Base-by-base conservation (phyloP, 495 filamentous ascomycete species). In the Aspergillus sclerotioniger region DNA sequence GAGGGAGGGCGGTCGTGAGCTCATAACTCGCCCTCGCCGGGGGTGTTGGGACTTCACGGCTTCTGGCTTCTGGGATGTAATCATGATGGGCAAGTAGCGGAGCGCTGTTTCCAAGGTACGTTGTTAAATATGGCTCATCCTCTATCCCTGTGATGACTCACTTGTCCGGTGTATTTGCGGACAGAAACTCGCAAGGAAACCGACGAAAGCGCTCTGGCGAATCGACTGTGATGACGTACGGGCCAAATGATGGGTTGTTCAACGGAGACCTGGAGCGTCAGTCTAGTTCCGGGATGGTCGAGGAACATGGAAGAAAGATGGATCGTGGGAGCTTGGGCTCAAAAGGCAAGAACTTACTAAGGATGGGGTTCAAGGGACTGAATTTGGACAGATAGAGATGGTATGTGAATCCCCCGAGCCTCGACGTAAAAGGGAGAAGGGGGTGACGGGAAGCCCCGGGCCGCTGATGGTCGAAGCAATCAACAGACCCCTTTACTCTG, bases 1-100 rank as follows among this genome's bases (percentile, higher is more conserved):
- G 20, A 70, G 60, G 9, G 71, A 59, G 28, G 72, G 67, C 33
- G 67, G 68, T 8, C 61, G 49, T 12, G 64, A 59, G 58, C 67
- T 71, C 66, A 75, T 64, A 46, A 63, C 57, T 46, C 71, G 72
- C 28, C 74, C 51, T n/a, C 60, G 60, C 21, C 60, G 51, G 33
- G 60, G 60, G 55, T 62, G 50, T 50, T 31, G 47, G 47, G 47
- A 50, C 21, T 28, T 50, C 47, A 50, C 32, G 8, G 6, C 32
- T 16, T 50, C 47, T 6, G 44, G 7, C 44, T 20, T 12, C 9
- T 47, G 44, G 3, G 47, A 17, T n/a, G 47, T 9, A 5, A 31
- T 31, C 47, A 50, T 50, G 29, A 17, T 49, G 8, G 47, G 28
- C 17, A 25, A 32, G 47, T 50, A 31, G 31, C 17, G 44, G 19